Conservation (phyloP, 139 green algal genomes). For the Haematococcus lacustris region DNA sequence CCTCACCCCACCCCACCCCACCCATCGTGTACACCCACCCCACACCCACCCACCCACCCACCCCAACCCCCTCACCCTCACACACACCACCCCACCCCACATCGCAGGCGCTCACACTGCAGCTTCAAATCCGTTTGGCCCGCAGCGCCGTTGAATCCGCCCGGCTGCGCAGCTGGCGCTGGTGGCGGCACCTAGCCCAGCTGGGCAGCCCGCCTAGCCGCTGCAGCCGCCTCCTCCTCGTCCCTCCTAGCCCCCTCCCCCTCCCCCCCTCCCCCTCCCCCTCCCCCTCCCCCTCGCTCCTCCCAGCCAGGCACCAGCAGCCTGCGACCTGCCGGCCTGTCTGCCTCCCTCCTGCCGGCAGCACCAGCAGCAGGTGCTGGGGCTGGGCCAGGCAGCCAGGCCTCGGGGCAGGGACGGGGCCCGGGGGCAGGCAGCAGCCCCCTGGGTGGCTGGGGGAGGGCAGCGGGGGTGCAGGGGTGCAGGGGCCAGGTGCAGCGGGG, state of each 20-base stretch:
- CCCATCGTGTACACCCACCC: no score
- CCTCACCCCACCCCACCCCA: no score
- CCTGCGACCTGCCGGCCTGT: background rate
- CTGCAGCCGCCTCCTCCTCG: background rate
- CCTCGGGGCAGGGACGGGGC: background rate
- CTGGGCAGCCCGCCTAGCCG: background rate
- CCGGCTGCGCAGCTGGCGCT: slow-evolving; percentile 7
- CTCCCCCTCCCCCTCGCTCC: no score
- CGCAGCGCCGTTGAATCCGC: slow-evolving; percentile 14
- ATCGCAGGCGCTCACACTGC: slow-evolving; percentile 14
- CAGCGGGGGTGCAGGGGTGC: background rate
- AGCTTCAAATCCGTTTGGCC: slow-evolving; percentile 15
- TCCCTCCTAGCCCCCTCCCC: no score
- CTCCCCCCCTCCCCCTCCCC: no score
- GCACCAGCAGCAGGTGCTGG: background rate
- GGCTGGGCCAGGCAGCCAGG: background rate
- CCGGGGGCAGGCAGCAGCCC: background rate
- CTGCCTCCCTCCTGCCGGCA: background rate
- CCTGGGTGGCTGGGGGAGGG: background rate
- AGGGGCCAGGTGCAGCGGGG: background rate
- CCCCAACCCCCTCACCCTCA: no score
- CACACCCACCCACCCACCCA: no score
- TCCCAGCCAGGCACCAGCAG: background rate
- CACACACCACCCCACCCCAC: no score
- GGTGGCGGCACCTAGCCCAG: background rate